Base-by-base conservation (phyloP, 2,329 filamentous ascomycete species). In the Hymenoscyphus infarciens region DNA sequence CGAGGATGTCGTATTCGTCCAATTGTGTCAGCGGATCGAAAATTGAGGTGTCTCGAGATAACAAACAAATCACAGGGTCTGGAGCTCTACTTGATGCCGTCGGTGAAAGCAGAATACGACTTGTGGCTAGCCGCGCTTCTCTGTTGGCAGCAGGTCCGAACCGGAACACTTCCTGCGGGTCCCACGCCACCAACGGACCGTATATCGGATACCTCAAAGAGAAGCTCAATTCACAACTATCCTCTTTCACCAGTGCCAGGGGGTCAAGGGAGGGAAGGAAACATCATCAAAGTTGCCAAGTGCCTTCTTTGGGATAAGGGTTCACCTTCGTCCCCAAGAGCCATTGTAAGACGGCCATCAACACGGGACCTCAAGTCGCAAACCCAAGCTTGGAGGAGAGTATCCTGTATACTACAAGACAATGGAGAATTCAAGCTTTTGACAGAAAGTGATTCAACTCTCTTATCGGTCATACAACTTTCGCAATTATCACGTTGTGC, bases 201-300 rank as follows among this genome's bases (percentile, higher is more conserved):
- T 64, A 73, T 61, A 67, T 72, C 75, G 58, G 38, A 38, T 27
- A 15, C 56, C 42, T 42, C 56, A 27, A 57, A 57, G 75, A 76
- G 72, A 73, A 81, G 65, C 74, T 82, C 59, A 77, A 80, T 68
- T 22, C 53, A 61, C n/a, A 42, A 25, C n/a, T 56, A 60, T 80
- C 80, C n/a, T 64, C 77, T 77, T 16, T 72, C 71, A 27, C 80
- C 19, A 64, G 77, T 77, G 15, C 72, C 71, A 22, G 64, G 70
- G 25, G 66, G 93, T 87, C 72, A 87, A 90, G 67, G 83, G 83
- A 95, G 88, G 72, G 88, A 92, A 66, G 84, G 86, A 3, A 87
- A 89, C 61, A 95, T 98, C 68, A 98, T 98, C 79, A 99, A 98
- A 74, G 91, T 97, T 56, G 95, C 92, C 61, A 93, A 92, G 73